phyloP scores from a whole-genome alignment of 2,329 filamentous ascomycete genomes.

The Penicillium janthinellum region DNA sequence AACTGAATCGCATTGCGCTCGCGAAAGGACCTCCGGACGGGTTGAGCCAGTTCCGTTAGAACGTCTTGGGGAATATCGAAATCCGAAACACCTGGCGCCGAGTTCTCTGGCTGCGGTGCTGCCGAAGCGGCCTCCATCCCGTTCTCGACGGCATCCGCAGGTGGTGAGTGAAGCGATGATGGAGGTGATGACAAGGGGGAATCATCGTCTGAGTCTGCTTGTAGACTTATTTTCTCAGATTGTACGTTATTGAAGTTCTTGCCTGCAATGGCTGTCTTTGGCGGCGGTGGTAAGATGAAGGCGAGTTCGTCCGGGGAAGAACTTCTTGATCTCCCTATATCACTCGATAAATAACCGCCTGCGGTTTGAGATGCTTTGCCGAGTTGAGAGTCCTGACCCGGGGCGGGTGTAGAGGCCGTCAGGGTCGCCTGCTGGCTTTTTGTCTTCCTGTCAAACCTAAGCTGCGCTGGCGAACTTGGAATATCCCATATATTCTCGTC shows the following conservation, averaged over 20 bases:
- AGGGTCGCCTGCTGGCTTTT: slow-evolving; percentile 11
- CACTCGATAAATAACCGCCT: background rate
- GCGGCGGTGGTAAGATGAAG: slow-evolving; percentile 28
- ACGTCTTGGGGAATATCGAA: slow-evolving; percentile 34
- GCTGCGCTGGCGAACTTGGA: slow-evolving; percentile 22
- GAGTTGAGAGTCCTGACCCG: background rate
- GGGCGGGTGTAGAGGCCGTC: background rate
- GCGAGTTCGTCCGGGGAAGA: slow-evolving; percentile 44
- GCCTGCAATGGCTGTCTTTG: slow-evolving; percentile 7
- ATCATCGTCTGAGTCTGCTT: slow-evolving; percentile 21
- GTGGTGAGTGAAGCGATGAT: slow-evolving; percentile 32
- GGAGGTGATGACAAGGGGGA: slow-evolving; percentile 44
- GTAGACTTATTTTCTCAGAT: slow-evolving; percentile 4
- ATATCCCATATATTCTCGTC: slow-evolving; percentile 31
- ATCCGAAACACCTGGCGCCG: slow-evolving; percentile 22
- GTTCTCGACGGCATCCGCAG: background rate
- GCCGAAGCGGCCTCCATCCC: background rate
- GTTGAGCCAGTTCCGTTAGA: slow-evolving; percentile 28
- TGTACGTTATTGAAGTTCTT: slow-evolving; percentile 5
- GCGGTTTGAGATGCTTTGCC: background rate
- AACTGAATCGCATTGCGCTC: slow-evolving; percentile 52
- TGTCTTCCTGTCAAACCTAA: slow-evolving; percentile 3
- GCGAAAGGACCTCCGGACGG: slow-evolving; percentile 40
- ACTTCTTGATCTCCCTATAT: slow-evolving; percentile 13
- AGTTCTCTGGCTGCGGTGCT: slow-evolving; percentile 1